Conservation (phyloP, 495 filamentous ascomycete species). For the Aspergillus olivimuriae region DNA sequence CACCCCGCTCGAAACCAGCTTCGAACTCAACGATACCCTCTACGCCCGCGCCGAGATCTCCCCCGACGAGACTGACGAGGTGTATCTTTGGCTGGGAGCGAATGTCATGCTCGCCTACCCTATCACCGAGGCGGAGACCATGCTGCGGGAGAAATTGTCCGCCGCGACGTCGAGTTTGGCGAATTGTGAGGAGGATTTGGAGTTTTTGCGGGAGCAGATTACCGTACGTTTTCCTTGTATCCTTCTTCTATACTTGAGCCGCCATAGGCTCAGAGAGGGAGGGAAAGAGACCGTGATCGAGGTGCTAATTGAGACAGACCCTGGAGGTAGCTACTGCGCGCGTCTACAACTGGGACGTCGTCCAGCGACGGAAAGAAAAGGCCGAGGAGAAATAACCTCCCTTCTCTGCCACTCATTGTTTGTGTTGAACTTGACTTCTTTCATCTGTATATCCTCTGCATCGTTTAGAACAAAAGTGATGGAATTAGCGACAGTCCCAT, state of each 20-base stretch:
- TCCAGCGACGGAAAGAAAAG: constrained; percentile 87
- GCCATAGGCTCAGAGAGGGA: too few relatives aligned
- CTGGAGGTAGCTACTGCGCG: constrained; percentile 93
- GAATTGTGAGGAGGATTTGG: constrained; percentile 93
- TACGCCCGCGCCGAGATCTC: constrained; percentile 81
- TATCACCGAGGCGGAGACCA: constrained; percentile 72
- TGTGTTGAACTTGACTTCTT: background rate
- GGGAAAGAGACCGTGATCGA: too few relatives aligned
- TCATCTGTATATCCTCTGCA: background rate
- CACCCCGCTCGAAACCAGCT: constrained; percentile 71
- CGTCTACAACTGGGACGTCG: constrained; percentile 99
- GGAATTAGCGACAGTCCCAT: too few relatives aligned
- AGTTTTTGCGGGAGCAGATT: constrained; percentile 94
- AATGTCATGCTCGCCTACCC: constrained; percentile 98
- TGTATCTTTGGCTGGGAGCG: constrained; percentile 94
- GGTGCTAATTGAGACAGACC: constrained; percentile 56
- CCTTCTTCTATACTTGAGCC: too few relatives aligned
- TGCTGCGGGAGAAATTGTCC: constrained; percentile 72
- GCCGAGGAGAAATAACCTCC: constrained; percentile 56
- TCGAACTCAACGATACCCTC: constrained; percentile 93
- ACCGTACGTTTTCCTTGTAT: constrained; percentile 53
- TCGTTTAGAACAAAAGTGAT: background rate
- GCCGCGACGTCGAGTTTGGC: constrained; percentile 69
- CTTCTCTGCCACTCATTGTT: background rate
- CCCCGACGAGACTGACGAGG: constrained; percentile 80